Base-by-base conservation (phyloP, 192 early-diverging fungal genomes). In the Rhizophagus clarus region DNA sequence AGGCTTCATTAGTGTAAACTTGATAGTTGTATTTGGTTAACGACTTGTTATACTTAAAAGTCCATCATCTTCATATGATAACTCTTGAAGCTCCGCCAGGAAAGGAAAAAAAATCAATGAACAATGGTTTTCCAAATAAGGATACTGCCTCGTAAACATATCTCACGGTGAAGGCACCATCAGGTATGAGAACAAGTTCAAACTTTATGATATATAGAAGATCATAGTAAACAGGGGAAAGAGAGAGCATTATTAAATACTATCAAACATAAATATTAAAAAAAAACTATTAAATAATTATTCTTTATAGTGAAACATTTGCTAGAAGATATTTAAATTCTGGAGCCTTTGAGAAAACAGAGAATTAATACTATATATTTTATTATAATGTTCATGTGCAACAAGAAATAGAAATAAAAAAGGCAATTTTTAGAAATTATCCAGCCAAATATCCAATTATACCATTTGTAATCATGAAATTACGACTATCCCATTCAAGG, bases 211-310 rank as follows among this genome's bases (percentile, higher is more conserved):
- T 32, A 3, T 32, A 2, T 32, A 3, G 32, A 37, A 4, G 4
- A 37, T 40, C 40, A n/a, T n/a, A 70, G 40, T 37, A 70, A 70
- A 42, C 68, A 70, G n/a, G 22, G n/a, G n/a, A n/a, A 70, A n/a
- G 68, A 70, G 40, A 31, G 68, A 9, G 34, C 42, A 32, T 70
- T 22, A 70, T 70, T 10, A 70, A 70, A 70, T 20, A 45, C 31
- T 70, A 37, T 70, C 68, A 70, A 70, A 29, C 22, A 37, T 37
- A 70, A 45, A 20, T 45, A 4, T n/a, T n/a, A 10, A 5, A 28
- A 64, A 26, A 12, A 64, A 29, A 64, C 26, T n/a, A n/a, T n/a
- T n/a, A 70, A 24, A 22, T 70, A 20, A 20, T 3, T 37, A 10
- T 14, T 40, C 10, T n/a, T 40, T 45, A n/a, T 10, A 26, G 37